Conservation (phyloP, 108 stramenopile genomes). For the Skeletonema costatum region DNA sequence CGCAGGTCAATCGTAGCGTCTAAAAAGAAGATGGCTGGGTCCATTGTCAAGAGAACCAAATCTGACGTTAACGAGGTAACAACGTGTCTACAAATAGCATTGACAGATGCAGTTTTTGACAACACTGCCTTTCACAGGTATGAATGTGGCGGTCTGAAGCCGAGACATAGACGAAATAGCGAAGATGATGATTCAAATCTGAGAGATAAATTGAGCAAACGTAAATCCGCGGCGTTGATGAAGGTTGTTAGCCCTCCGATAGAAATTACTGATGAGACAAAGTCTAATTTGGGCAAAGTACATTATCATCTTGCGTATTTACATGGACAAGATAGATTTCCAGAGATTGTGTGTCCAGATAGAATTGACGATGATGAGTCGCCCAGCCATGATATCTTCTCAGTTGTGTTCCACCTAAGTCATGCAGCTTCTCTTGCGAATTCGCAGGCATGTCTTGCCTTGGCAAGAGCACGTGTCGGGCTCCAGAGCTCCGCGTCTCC, state of each 20-base stretch:
- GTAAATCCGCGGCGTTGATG: conserved; percentile 29
- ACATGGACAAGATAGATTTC: conserved; percentile 72
- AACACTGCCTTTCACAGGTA: conserved; percentile 53
- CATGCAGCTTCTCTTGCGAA: conserved; percentile 63
- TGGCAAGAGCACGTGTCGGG: conserved; percentile 66
- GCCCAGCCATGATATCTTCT: conserved; percentile 64
- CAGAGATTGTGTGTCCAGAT: conserved; percentile 52
- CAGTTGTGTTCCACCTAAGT: conserved; percentile 70
- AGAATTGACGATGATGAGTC: conserved; percentile 23
- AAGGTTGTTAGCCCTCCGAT: conserved; percentile 48
- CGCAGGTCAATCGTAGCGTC: conserved; percentile 3
- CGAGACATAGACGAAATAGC: conserved; percentile 16
- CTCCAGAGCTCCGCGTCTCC: conserved; percentile 59
- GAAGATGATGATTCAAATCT: conserved; percentile 3
- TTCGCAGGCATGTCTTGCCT: conserved; percentile 65
- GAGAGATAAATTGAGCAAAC: conserved; percentile 11
- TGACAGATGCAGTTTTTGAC: conserved; percentile 60
- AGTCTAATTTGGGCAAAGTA: conserved; percentile 64
- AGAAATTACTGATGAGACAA: conserved; percentile 54
- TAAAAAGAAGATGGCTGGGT: conserved; percentile 17
- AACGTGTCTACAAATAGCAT: conserved; percentile 50
- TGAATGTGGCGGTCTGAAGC: conserved; percentile 60
- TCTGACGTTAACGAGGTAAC: conserved; percentile 70
- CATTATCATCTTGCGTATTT: conserved; percentile 77
- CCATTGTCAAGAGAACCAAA: conserved; percentile 35